Conservation (phyloP, 2,329 filamentous ascomycete species). For the Thelonectria blattea region DNA sequence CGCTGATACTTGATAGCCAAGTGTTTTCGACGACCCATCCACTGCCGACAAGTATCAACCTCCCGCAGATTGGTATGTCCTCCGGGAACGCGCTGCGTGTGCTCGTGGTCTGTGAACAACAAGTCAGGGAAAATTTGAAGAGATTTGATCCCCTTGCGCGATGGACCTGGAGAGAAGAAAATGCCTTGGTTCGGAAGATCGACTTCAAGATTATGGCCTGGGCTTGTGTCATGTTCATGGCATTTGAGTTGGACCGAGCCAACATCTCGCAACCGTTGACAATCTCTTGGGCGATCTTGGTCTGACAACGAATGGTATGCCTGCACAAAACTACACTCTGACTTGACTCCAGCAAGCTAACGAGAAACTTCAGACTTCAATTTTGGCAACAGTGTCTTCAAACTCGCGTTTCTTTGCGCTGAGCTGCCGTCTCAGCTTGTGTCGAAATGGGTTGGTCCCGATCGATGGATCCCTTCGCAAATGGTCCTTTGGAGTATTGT, state of each 20-base stretch:
- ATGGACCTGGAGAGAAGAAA: slow-evolving; percentile 51
- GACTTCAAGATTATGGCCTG: slow-evolving; percentile 53
- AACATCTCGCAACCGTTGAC: slow-evolving; percentile 53
- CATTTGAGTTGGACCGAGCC: slow-evolving; percentile 55
- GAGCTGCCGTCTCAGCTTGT: slow-evolving; percentile 65
- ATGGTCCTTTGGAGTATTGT: slow-evolving; percentile 44
- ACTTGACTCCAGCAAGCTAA: slow-evolving; percentile 24
- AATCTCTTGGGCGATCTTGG: slow-evolving; percentile 52
- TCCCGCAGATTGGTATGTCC: slow-evolving; percentile 6
- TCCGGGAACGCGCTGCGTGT: not conserved
- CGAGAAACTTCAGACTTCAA: slow-evolving; percentile 39
- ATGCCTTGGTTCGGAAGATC: slow-evolving; percentile 45
- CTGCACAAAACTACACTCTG: too few relatives aligned
- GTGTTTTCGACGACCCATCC: slow-evolving; percentile 15
- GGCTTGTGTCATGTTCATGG: slow-evolving; percentile 49
- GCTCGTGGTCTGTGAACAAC: not conserved
- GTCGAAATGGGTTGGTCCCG: slow-evolving; percentile 62
- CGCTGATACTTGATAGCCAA: slow-evolving; percentile 2
- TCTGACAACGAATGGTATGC: slow-evolving; percentile 48
- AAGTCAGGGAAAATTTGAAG: slow-evolving; percentile 45
- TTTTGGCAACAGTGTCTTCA: slow-evolving; percentile 43
- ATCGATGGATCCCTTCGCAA: slow-evolving; percentile 65
- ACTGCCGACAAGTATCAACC: slow-evolving; percentile 19
- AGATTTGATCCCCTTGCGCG: slow-evolving; percentile 54
- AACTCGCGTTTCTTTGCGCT: slow-evolving; percentile 40